Conservation (phyloP, 371 early-diverging fungal genomes). For the Apophysomyces trapeziformis region DNA sequence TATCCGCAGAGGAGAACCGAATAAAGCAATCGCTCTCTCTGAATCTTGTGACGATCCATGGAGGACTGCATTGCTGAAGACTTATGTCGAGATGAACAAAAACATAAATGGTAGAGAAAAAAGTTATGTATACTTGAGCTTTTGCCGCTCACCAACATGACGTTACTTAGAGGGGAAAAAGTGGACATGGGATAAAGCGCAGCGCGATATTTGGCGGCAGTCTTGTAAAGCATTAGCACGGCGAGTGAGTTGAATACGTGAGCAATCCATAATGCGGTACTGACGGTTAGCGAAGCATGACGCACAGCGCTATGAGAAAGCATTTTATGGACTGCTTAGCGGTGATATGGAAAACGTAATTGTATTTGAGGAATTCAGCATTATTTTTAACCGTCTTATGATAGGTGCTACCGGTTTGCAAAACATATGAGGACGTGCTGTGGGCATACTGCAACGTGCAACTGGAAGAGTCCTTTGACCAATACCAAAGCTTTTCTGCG, state of each 20-base stretch:
- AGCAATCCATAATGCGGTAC: background rate
- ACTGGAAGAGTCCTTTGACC: conserved; percentile 18
- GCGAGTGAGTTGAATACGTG: background rate
- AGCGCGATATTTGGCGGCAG: conserved; percentile 14
- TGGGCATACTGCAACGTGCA: conserved; percentile 38
- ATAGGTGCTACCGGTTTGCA: conserved; percentile 22
- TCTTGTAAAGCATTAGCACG: background rate
- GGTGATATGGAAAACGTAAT: conserved; percentile 13
- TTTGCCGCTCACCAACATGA: background rate
- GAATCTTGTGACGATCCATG: conserved; percentile 3
- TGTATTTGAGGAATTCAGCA: background rate
- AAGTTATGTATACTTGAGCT: background rate
- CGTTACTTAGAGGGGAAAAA: background rate
- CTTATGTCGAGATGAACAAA: conserved; percentile 3
- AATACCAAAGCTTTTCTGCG: background rate
- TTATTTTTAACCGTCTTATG: background rate
- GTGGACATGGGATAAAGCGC: conserved; percentile 12
- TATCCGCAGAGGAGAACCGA: conserved; percentile 7
- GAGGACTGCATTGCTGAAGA: conserved; percentile 8
- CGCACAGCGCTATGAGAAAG: conserved; percentile 14
- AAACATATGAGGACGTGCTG: conserved; percentile 43
- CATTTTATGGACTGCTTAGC: conserved; percentile 1
- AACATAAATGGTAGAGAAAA: background rate
- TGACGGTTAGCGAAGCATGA: background rate
- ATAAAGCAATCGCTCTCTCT: background rate